These are phyloP conservation scores for Phanerochaete carnosa DNA, from an alignment of 768 basidiomycete genomes.

Conservation along the genomic window DNA sequence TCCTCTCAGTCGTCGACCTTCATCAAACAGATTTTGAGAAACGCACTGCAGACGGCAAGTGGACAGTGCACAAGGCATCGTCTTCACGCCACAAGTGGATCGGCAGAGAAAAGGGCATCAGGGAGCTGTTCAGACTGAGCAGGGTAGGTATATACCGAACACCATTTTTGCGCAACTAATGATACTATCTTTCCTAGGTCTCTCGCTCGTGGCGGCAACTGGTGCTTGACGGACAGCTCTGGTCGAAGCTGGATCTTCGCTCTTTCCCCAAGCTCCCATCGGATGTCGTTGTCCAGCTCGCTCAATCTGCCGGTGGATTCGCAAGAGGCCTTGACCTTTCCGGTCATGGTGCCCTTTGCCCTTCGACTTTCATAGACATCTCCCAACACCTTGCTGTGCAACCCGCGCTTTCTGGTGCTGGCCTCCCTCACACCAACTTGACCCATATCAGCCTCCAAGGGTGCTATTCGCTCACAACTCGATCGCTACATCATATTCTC, in stretches of 20 bases:
- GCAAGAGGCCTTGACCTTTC: constrained; percentile 56
- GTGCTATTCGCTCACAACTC: constrained; percentile 61
- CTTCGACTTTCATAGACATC: constrained; percentile 49
- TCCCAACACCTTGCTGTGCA: constrained; percentile 51
- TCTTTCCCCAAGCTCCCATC: constrained; percentile 58
- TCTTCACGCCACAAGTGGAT: constrained; percentile 69
- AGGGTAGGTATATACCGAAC: constrained; percentile 50
- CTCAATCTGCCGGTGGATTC: constrained; percentile 59
- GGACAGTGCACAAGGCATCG: constrained; percentile 60
- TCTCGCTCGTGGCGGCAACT: constrained; percentile 74
- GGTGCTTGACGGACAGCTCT: constrained; percentile 85
- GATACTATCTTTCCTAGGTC: constrained; percentile 44
- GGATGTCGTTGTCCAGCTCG: constrained; percentile 49
- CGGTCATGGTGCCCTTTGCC: constrained; percentile 53
- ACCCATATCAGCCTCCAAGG: constrained; percentile 70
- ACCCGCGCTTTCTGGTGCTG: constrained; percentile 25
- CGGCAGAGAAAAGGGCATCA: constrained; percentile 67
- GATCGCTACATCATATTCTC: constrained; percentile 68
- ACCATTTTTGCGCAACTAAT: neutral
- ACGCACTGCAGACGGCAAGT: constrained; percentile 41
- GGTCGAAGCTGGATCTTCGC: constrained; percentile 62
- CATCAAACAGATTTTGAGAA: constrained; percentile 58
- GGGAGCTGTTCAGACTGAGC: constrained; percentile 76
- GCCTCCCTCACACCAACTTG: constrained; percentile 58
- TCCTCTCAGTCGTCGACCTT: constrained; percentile 51